phyloP scores from a whole-genome alignment of 2,329 filamentous ascomycete species.

The Aspergillus cejpii region DNA sequence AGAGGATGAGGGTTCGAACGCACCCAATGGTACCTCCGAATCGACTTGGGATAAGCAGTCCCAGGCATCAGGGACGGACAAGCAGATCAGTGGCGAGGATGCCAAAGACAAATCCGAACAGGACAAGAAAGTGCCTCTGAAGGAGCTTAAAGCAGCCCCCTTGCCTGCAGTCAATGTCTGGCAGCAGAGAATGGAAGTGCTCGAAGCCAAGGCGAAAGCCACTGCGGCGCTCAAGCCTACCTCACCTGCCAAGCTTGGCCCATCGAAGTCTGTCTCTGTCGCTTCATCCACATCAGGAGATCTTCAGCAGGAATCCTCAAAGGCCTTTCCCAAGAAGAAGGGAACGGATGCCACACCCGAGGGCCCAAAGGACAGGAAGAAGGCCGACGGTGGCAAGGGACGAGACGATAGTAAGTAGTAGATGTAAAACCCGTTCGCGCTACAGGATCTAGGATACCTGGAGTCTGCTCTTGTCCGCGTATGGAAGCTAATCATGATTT shows the following conservation, averaged over 20 bases:
- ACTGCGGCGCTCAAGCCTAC: constrained; percentile 24
- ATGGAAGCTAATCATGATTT: constrained; percentile 10
- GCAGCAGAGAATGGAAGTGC: constrained; percentile 68
- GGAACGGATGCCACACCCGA: constrained; percentile 25
- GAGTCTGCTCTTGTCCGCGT: constrained; percentile 10
- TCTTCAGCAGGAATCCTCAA: constrained; percentile 37
- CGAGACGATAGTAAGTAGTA: constrained; percentile 31
- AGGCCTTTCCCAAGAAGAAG: constrained; percentile 39
- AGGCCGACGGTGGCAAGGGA: constrained; percentile 38
- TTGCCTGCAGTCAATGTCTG: constrained; percentile 81
- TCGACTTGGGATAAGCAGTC: constrained; percentile 61
- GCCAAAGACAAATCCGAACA: constrained; percentile 53
- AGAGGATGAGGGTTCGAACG: constrained; percentile 56
- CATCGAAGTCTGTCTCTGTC: constrained; percentile 22
- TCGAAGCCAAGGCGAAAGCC: constrained; percentile 47
- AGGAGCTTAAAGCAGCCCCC: constrained; percentile 70
- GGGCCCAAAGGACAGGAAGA: constrained; percentile 32
- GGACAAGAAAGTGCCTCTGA: constrained; percentile 54
- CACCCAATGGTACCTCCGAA: constrained; percentile 58
- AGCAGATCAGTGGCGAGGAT: constrained; percentile 36
- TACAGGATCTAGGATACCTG: neutral
- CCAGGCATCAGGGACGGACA: constrained; percentile 58
- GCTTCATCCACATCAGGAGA: constrained; percentile 29
- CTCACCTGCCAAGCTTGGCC: constrained; percentile 16
- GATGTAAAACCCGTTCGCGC: neutral